phyloP scores from a whole-genome alignment of 2,329 filamentous ascomycete species.

The Gyromitra esculenta region DNA sequence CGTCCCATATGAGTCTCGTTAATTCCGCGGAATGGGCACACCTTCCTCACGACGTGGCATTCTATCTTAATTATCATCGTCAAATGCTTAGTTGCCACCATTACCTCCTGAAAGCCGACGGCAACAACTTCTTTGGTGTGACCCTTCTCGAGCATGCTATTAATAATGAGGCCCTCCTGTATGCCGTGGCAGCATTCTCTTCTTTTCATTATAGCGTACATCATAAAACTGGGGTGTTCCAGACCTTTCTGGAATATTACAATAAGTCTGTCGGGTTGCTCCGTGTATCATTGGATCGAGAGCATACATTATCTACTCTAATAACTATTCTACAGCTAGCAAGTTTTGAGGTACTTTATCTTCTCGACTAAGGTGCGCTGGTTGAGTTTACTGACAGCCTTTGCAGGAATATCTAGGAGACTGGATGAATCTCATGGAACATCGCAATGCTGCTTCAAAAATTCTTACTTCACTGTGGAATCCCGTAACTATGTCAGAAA shows the following conservation, averaged over 20 bases:
- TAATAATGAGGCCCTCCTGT: conserved; percentile 80
- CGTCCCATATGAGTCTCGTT: conserved; percentile 55
- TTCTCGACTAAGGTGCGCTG: background rate
- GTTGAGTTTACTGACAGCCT: conserved; percentile 33
- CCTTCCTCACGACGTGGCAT: conserved; percentile 75
- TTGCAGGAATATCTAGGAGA: conserved; percentile 89
- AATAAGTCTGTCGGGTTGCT: conserved; percentile 84
- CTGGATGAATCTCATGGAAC: conserved; percentile 91
- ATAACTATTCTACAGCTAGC: conserved; percentile 90
- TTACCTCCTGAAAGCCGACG: conserved; percentile 79
- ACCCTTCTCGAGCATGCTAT: conserved; percentile 77
- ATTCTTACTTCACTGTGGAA: conserved; percentile 82
- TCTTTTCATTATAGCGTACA: conserved; percentile 83
- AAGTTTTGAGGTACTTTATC: conserved; percentile 79
- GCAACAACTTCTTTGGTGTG: conserved; percentile 76
- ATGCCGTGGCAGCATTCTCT: conserved; percentile 86
- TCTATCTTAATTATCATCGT: conserved; percentile 80
- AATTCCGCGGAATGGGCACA: conserved; percentile 65
- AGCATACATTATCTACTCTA: conserved; percentile 77
- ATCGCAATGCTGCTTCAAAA: conserved; percentile 87
- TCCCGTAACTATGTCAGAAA: conserved; percentile 76
- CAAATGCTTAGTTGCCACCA: conserved; percentile 82
- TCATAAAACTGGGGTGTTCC: conserved; percentile 75
- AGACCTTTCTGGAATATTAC: conserved; percentile 88
- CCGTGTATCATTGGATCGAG: conserved; percentile 75